phyloP scores from a whole-genome alignment of 305 asterid species.

The Fraxinus velutina region DNA sequence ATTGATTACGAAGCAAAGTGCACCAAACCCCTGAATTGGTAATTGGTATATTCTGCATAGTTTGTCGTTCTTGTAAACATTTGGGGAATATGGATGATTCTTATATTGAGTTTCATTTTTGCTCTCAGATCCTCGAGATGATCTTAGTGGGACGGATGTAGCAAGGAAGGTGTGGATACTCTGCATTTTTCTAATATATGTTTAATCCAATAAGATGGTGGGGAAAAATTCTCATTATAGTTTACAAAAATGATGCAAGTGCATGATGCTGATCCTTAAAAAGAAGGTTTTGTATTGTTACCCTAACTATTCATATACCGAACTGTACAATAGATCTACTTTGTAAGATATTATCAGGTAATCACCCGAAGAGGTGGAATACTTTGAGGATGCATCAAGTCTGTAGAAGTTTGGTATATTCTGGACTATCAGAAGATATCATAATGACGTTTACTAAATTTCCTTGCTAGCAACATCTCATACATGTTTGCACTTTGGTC shows the following conservation, averaged over 20 bases:
- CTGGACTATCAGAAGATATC: no score
- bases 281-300: not conserved
- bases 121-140: constrained; percentile 88
- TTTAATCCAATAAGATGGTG: not conserved
- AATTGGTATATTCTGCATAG: not conserved
- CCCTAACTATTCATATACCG: not conserved
- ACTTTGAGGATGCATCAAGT: no score
- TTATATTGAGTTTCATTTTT: constrained; percentile 26
- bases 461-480: no score
- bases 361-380: constrained; percentile 4
- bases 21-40: constrained; percentile 3
- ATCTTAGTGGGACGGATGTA: constrained; percentile 93
- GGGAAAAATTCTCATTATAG: not conserved
- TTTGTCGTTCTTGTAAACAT: not conserved
- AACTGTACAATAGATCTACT: not conserved
- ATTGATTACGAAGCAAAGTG: not conserved
- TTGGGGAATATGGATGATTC: constrained; percentile 11
- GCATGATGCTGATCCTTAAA: constrained; percentile 10
- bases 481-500: no score
- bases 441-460: no score
- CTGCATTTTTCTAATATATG: constrained; percentile 21
- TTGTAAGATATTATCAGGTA: not conserved
- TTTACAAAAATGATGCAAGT: not conserved
- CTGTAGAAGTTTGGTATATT: no score
- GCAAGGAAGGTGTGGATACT: constrained; percentile 74